phyloP scores from a whole-genome alignment of 495 filamentous ascomycete species.

The Tetracladium marchalianum region DNA sequence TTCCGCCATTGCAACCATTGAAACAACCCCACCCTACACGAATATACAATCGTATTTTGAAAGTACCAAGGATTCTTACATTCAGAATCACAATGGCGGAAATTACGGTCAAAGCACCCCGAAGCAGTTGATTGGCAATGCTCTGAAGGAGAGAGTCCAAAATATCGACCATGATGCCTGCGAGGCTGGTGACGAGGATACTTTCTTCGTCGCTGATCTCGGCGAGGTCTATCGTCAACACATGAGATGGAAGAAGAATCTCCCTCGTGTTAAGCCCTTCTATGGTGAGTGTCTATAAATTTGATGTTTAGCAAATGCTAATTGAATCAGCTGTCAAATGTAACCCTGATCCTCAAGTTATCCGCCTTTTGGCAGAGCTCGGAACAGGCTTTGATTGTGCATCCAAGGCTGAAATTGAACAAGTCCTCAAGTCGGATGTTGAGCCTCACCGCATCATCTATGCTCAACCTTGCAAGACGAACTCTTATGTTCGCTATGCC shows the following conservation, averaged over 20 bases:
- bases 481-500: slow-evolving; percentile 89
- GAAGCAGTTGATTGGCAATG: slow-evolving; percentile 60
- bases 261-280: slow-evolving; percentile 88
- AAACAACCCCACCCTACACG: slow-evolving; percentile 22
- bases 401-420: slow-evolving; percentile 92
- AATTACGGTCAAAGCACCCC: slow-evolving; percentile 24
- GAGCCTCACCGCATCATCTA: slow-evolving; percentile 94
- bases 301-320: slow-evolving; percentile 10
- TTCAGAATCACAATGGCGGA: slow-evolving; percentile 17
- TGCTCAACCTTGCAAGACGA: slow-evolving; percentile 98
- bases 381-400: slow-evolving; percentile 98
- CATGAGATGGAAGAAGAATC: slow-evolving; percentile 91
- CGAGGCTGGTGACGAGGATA: slow-evolving; percentile 84
- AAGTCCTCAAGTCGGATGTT: slow-evolving; percentile 73
- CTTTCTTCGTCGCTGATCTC: slow-evolving; percentile 96
- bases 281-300: slow-evolving; percentile 60
- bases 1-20: slow-evolving; percentile 49
- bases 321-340: slow-evolving; percentile 79
- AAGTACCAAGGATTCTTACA: slow-evolving; percentile 13
- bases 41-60: slow-evolving; percentile 19
- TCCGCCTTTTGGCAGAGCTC: slow-evolving; percentile 75
- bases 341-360: slow-evolving; percentile 84
- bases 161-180: slow-evolving; percentile 76
- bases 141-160: slow-evolving; percentile 72
- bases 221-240: slow-evolving; percentile 99